phyloP scores from a whole-genome alignment of 805 yeast genomes.

The Saccharomycopsis synnaedendra region DNA sequence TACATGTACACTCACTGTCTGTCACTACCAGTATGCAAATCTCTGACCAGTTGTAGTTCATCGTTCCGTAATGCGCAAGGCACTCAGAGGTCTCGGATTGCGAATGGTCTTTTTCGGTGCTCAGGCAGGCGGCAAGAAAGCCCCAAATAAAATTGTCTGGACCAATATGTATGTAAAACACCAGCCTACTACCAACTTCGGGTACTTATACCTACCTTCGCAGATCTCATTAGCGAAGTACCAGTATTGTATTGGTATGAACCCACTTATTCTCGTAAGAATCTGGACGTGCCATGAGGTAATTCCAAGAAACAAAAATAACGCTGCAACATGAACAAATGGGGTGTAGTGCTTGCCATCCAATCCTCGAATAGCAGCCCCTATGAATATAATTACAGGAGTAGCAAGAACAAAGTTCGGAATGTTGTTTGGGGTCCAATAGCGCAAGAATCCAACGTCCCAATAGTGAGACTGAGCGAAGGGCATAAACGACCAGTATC shows the following conservation, averaged over 20 bases:
- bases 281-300: slow-evolving; percentile 79
- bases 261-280: slow-evolving; percentile 65
- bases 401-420: slow-evolving; percentile 73
- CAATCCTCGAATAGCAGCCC: slow-evolving; percentile 29
- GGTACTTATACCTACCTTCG: slow-evolving; percentile 17
- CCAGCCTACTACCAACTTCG: slow-evolving; percentile 33
- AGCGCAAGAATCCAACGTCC: slow-evolving; percentile 70
- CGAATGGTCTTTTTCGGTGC: no score
- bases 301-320: slow-evolving; percentile 39
- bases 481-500: slow-evolving; percentile 48
- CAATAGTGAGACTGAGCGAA: slow-evolving; percentile 77
- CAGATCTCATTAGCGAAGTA: slow-evolving; percentile 32
- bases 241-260: slow-evolving; percentile 72
- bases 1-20: no score
- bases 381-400: slow-evolving; percentile 48
- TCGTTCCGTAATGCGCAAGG: no score
- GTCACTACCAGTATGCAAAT: no score
- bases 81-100: no score
- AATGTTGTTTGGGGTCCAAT: slow-evolving; percentile 73
- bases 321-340: slow-evolving; percentile 29
- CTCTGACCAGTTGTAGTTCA: no score
- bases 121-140: slow-evolving; percentile 92
- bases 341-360: slow-evolving; percentile 28
- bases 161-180: slow-evolving; percentile 50
- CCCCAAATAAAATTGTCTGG: slow-evolving; percentile 66